phyloP scores from a whole-genome alignment of 2,329 filamentous ascomycete species.

The Endoconidiophora polonica region DNA sequence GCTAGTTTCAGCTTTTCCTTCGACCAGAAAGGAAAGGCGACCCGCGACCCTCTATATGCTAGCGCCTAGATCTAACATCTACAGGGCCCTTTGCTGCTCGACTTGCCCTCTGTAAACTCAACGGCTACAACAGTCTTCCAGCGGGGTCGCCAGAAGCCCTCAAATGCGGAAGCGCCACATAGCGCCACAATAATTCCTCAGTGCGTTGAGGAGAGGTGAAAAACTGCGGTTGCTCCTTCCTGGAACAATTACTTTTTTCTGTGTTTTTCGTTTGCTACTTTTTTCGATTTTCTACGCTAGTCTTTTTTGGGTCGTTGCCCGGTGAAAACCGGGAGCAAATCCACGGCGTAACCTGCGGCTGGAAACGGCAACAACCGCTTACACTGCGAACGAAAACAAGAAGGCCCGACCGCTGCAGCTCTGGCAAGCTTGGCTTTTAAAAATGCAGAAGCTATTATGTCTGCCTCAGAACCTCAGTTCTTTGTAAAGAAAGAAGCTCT shows the following conservation, averaged over 20 bases:
- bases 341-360: slow-evolving; percentile 1
- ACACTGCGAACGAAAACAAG: background rate
- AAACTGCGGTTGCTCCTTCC: too few species aligned
- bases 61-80: background rate
- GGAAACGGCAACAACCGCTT: slow-evolving; percentile 7
- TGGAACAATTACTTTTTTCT: too few species aligned
- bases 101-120: background rate
- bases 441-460: background rate
- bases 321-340: slow-evolving; percentile 6
- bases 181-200: background rate
- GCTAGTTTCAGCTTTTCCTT: background rate
- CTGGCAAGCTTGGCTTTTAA: background rate
- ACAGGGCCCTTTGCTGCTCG: background rate
- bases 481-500: too few species aligned
- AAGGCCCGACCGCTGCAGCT: slow-evolving; percentile 2
- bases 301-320: background rate
- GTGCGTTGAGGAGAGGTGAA: too few species aligned
- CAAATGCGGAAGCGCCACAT: background rate
- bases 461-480: background rate
- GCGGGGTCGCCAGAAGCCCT: background rate
- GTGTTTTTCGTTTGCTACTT: background rate
- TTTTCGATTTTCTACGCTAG: slow-evolving; percentile 4
- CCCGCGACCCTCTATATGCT: background rate
- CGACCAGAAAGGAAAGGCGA: slow-evolving; percentile 12
- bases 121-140: background rate